phyloP scores from a whole-genome alignment of 2,329 filamentous ascomycete species.

The Trichothecium sympodiale region DNA sequence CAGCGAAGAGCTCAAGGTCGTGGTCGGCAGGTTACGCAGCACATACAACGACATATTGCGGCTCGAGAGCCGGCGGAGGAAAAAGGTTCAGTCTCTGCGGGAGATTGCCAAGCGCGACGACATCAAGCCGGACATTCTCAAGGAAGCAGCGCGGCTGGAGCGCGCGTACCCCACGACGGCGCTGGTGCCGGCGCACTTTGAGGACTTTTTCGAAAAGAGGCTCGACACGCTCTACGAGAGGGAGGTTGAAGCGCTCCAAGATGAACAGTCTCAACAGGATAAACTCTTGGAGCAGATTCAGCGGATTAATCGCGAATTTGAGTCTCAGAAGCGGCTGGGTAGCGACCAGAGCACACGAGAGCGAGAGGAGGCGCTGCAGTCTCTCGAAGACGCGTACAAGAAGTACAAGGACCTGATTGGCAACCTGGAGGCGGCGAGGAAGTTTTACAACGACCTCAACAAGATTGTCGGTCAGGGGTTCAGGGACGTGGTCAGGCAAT shows the following conservation, averaged over 20 bases:
- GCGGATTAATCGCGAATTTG: slow-evolving; percentile 69
- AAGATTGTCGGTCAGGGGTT: slow-evolving; percentile 74
- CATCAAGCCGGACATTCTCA: slow-evolving; percentile 73
- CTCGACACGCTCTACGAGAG: slow-evolving; percentile 66
- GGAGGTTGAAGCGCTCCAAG: slow-evolving; percentile 59
- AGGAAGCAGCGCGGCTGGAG: slow-evolving; percentile 76
- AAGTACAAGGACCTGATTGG: slow-evolving; percentile 94
- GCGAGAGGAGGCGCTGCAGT: slow-evolving; percentile 77
- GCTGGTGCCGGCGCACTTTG: slow-evolving; percentile 82
- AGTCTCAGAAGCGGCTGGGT: slow-evolving; percentile 55
- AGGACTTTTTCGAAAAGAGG: slow-evolving; percentile 76
- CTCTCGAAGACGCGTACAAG: slow-evolving; percentile 80
- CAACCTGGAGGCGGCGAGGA: slow-evolving; percentile 82
- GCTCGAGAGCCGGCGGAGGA: slow-evolving; percentile 68
- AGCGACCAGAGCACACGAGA: slow-evolving; percentile 54
- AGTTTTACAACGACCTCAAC: slow-evolving; percentile 94
- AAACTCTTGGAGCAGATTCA: slow-evolving; percentile 57
- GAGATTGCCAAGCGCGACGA: slow-evolving; percentile 80
- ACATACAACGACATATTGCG: slow-evolving; percentile 77
- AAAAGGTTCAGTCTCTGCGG: slow-evolving; percentile 67
- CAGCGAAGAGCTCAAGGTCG: slow-evolving; percentile 68
- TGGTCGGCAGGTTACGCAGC: slow-evolving; percentile 65
- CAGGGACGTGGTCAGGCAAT: slow-evolving; percentile 64
- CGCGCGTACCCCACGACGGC: slow-evolving; percentile 74
- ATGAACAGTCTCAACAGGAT: slow-evolving; percentile 68